Base-by-base conservation (phyloP, 768 basidiomycete species). In the Rhodotorula babjevae region DNA sequence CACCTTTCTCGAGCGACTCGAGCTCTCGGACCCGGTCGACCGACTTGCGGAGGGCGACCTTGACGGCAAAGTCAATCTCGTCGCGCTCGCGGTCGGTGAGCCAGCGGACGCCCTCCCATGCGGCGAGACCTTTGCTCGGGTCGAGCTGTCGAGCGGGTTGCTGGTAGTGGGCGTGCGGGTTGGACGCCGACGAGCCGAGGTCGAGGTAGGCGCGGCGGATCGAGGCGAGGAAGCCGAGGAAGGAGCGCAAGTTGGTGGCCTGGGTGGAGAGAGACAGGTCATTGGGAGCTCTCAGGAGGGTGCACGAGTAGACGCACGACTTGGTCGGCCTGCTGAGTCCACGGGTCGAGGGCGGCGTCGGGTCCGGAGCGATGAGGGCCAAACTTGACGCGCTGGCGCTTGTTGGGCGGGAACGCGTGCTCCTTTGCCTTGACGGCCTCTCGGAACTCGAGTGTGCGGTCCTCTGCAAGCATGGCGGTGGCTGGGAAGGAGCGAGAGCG, bases 51-150 rank as follows among this genome's bases (percentile, higher is more conserved):
- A 98, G 84, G 66, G 96, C 89, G 77, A 92, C 85, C 75, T 90
- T 88, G 46, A 92, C 90, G 79, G 95, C 90, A 71, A 93, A 82
- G 84, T 99, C 96, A 65, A 99, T 91, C 82, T 96, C 92, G 82
- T 97, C 94, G 72, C 94, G 85, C 80, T 99, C 94, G 73, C 91
- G 87, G 79, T 97, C 93, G 16, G 87, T 87, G 12, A 99, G 85
- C 61, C 77, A 80, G 61, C 80, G 80, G 21, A 79, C 80, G 29
- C 74, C 76, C 52, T 80, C 77, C 78, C 79, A 80, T 31, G 73
- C 75, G 36, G 69, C 72, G 68, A 82, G 71, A 21, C 77, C 76
- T 21, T 69, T 68, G 12, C 59, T 36, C 9, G 65, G 29, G 50
- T 58, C 55, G 71, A 75, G 23, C 63, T 74, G 27, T 65, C 71